Conservation (phyloP, 208 protist species). For the Trypanosoma platydactyli region DNA sequence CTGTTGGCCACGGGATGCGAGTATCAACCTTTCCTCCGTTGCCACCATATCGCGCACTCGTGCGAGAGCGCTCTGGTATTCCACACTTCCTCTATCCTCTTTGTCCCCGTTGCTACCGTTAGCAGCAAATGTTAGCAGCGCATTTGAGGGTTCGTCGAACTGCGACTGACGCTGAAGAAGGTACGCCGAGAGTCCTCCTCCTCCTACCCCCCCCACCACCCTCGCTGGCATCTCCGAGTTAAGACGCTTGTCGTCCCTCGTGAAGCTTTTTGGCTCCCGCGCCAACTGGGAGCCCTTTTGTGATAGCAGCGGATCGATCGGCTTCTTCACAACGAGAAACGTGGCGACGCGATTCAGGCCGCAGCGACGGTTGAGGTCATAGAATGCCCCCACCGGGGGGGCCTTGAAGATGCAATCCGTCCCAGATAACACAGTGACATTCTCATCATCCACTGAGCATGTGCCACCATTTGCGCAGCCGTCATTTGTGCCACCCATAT, state of each 20-base stretch:
- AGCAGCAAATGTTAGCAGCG: conserved; percentile 1
- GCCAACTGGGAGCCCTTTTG: not conserved
- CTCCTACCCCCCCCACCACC: conserved; percentile 16
- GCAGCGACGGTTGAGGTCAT: conserved; percentile 17
- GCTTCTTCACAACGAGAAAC: conserved; percentile 17
- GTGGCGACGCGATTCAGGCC: conserved; percentile 6
- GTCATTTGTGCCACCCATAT: not conserved
- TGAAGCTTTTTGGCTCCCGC: not conserved
- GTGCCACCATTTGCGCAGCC: not conserved
- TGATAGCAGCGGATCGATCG: not conserved
- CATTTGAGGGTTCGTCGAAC: conserved; percentile 23
- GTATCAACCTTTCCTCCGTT: conserved; percentile 11
- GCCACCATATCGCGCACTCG: conserved; percentile 30
- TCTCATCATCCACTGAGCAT: conserved; percentile 5
- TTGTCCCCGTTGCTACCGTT: conserved; percentile 4
- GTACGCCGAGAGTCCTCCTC: not conserved
- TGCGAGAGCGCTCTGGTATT: conserved; percentile 16
- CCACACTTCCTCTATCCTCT: not conserved
- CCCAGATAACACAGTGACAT: conserved; percentile 9
- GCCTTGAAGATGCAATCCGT: conserved; percentile 23
- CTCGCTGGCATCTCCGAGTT: not conserved
- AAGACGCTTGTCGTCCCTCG: not conserved
- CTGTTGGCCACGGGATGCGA: conserved; percentile 5
- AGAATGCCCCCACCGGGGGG: conserved; percentile 24
- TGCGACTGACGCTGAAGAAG: conserved; percentile 7